Base-by-base conservation (phyloP, 2,329 filamentous ascomycete genomes). In the Penicillium sp. region DNA sequence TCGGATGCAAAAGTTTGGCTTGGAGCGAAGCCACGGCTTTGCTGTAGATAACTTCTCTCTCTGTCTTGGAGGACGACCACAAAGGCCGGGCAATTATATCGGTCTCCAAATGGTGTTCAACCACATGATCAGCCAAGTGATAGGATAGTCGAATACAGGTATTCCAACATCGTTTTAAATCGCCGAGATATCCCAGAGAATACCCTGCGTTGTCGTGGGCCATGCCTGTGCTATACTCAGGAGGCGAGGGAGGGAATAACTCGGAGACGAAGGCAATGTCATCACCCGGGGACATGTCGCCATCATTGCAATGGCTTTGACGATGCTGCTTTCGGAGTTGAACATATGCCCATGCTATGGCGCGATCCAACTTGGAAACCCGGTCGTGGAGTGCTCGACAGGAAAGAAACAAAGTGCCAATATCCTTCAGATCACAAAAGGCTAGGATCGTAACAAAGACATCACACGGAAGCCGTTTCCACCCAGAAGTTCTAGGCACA, bases 101-200 rank as follows among this genome's bases (percentile, higher is more conserved):
- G 3, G 53, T 58, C 26, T 59, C 52, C 6, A 64, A 45, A 45
- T 63, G 60, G 37, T 61, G 53, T 2, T 49, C 54, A 33, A 62
- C 52, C 6, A 54, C 49, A 37, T 61, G 53, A 17, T 58, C 57
- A 13, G 61, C 60, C 15, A 64, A 43, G 26, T 63, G 55, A 39
- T 58, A 58, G n/a, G 60, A 62, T 2, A 64, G 51, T 15, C 52
- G 52, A 39, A 64, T 53, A 22, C 61, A 64, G 9, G 61, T 63
- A 24, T 31, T 44, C 61, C 61, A 64, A 43, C 61, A 63, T 33
- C 57, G 49, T 15, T 51, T 54, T 2, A 64, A 47, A 33, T 63
- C 60, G 4, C 53, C 52, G 15, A 64, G 38, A 43, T 64, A 64
- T 12, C 53, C 58, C 19, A 64, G 53, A n/a, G 60, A 59, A 39